Evolutionary conservation across 768 basidiomycete species (phyloP).

Genomic region (Tulasnella calospora): DNA sequence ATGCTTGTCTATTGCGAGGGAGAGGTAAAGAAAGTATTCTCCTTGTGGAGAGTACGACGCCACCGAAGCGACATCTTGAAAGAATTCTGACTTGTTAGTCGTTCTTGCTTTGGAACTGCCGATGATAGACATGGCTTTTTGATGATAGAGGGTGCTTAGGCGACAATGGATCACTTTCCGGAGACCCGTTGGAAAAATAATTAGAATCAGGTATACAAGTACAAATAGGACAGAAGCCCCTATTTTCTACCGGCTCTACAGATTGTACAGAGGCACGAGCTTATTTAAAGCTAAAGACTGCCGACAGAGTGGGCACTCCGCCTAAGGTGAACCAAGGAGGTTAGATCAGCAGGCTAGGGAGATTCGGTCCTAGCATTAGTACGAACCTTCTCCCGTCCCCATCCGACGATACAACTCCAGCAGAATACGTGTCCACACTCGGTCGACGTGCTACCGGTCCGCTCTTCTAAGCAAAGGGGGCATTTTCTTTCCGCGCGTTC

Average conservation of each 20-base stretch:
- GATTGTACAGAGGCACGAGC: conserved; percentile 77
- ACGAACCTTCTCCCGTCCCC: conserved; percentile 79
- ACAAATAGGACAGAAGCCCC: conserved; percentile 5
- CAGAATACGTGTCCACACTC: conserved; percentile 90
- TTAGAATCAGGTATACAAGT: conserved; percentile 5
- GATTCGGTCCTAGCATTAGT: background rate
- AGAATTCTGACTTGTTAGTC: conserved; percentile 2
- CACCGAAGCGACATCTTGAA: background rate
- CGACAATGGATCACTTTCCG: background rate
- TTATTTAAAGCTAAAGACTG: conserved; percentile 65
- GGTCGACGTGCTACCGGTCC: conserved; percentile 74
- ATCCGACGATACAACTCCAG: conserved; percentile 83
- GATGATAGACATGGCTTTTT: background rate
- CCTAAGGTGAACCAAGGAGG: conserved; percentile 38
- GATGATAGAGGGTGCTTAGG: background rate
- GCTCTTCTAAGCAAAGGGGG: conserved; percentile 78
- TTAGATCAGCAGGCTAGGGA: background rate
- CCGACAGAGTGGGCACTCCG: conserved; percentile 83
- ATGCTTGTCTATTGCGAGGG: conserved; percentile 67
- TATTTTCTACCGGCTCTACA: conserved; percentile 41
- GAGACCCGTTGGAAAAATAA: background rate
- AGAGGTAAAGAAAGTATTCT: conserved; percentile 54
- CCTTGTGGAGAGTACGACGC: conserved; percentile 53
- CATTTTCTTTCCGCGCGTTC: conserved; percentile 59
- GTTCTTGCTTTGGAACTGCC: background rate